A percentile compares a stretch with the other conserved stretches of the same genome.
Conservation (phyloP, 306 rosid species). For the Dryas alaskensis region DNA sequence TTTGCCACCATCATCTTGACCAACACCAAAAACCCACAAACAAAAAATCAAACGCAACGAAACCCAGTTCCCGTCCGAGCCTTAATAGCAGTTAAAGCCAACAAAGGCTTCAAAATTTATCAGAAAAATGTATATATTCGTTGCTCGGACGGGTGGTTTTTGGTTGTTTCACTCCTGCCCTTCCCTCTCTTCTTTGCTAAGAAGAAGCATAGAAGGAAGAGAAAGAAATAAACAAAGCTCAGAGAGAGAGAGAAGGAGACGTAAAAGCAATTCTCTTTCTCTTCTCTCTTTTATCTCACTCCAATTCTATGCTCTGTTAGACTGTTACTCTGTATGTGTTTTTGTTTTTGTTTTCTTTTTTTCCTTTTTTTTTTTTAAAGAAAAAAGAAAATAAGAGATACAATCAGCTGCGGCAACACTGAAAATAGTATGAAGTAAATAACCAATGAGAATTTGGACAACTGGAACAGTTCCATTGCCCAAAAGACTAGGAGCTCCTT, state of each 20-base stretch:
- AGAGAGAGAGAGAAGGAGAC: slow-evolving; percentile 28
- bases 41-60: neutral
- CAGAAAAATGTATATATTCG: neutral
- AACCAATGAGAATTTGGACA: too few species aligned
- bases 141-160: slow-evolving; percentile 8
- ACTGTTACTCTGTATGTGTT: slow-evolving; percentile 20
- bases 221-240: slow-evolving; percentile 35
- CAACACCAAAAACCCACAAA: neutral
- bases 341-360: neutral
- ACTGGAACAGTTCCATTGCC: too few species aligned
- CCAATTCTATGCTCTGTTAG: neutral
- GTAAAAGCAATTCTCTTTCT: slow-evolving; percentile 33
- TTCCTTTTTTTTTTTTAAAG: neutral
- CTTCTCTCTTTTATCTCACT: slow-evolving; percentile 2
- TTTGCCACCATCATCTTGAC: slow-evolving; percentile 79
- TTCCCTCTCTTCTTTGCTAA: slow-evolving; percentile 38
- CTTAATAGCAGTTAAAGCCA: slow-evolving; percentile 20
- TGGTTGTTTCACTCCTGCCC: slow-evolving; percentile 20
- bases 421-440: too few species aligned
- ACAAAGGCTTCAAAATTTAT: slow-evolving; percentile 8
- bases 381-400: too few species aligned
- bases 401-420: too few species aligned
- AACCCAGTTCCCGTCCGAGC: slow-evolving; percentile 23
- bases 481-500: too few species aligned
- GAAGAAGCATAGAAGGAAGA: slow-evolving; percentile 38